phyloP scores from a whole-genome alignment of 2,329 filamentous ascomycete genomes.

The Pyrenophora graminea region DNA sequence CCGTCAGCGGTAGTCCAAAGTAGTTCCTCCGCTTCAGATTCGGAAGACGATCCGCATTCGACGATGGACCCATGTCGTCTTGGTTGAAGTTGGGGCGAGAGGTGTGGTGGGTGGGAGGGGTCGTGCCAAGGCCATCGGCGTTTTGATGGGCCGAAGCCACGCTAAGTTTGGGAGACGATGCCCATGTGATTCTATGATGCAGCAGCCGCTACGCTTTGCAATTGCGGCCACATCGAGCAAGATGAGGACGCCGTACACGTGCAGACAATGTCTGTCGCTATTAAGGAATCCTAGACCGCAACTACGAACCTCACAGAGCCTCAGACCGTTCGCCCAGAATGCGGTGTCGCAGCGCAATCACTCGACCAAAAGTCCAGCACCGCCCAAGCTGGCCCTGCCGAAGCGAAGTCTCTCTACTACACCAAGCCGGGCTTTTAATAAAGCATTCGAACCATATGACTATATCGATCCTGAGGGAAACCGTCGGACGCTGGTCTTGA shows the following conservation, averaged over 20 bases:
- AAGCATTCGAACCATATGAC: constrained; percentile 41
- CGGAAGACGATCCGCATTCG: neutral
- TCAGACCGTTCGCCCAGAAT: constrained; percentile 32
- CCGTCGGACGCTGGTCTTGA: constrained; percentile 55
- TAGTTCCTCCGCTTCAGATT: neutral
- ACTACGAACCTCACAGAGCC: constrained; percentile 27
- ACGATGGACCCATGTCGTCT: neutral
- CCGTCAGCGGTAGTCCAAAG: neutral
- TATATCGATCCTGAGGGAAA: constrained; percentile 44
- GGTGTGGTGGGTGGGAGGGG: neutral
- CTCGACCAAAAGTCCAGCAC: constrained; percentile 38
- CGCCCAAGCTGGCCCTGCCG: constrained; percentile 30
- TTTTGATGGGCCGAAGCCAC: constrained; percentile 17
- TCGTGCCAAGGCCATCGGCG: constrained; percentile 10
- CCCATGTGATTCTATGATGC: constrained; percentile 19
- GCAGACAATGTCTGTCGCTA: constrained; percentile 45
- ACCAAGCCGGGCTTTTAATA: constrained; percentile 31
- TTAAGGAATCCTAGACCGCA: constrained; percentile 38
- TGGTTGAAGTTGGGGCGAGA: too few species aligned
- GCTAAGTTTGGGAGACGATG: constrained; percentile 21
- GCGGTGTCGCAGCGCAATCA: constrained; percentile 34
- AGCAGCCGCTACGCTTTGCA: constrained; percentile 4
- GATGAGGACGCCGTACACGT: constrained; percentile 49
- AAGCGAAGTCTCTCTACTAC: constrained; percentile 39
- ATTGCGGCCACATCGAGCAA: constrained; percentile 23